Base-by-base conservation (phyloP, 345 rosid genomes). In the Arabidopsis suecica region DNA sequence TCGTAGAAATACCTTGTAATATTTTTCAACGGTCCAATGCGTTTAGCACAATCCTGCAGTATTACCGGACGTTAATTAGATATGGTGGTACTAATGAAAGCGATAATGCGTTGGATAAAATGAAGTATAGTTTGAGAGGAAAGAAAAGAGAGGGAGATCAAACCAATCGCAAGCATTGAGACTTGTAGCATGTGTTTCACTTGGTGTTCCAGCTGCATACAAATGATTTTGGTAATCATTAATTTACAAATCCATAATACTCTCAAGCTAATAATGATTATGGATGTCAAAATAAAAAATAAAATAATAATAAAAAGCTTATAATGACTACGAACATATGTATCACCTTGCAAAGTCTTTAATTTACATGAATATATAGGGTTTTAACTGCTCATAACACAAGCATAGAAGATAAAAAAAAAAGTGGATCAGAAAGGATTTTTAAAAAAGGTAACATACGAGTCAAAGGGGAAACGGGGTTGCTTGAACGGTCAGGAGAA, bases 1-100 rank as follows among this genome's bases (percentile, higher is more conserved):
- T 37, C 34, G 34, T 44, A 44, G 8, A 40, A 6, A 41, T 28
- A 28, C 42, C 8, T 59, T 37, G 9, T 48, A n/a, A 34, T 69
- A 10, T 74, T 76, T 79, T 76, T 89, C 85, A 90, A 75, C 88
- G 88, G 70, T 92, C 97, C 91, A 86, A 85, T 47, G 86, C 89
- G 67, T 83, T 87, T 11, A 83, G 81, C 78, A 90, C 75, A 34
- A 92, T 82, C 93, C 96, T 92, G 86, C 81, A 82, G 28, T 8
- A 40, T 77, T 65, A 41, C 2, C 2, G 14, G 44, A 25, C 42
- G 36, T 49, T 49, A 53, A 55, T 51, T 3, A 16, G 18, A 69
- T 20, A 22, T 6, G 11, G 7, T 22, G 18, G 18, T 16, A 22
- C 28, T 25, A 41, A 50, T 5, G 9, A 48, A 18, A 9, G 1